Percentiles rank a stretch among this genome's conserved stretches.
These are phyloP conservation scores for Beauveria medogensis DNA, from an alignment of 2,329 filamentous ascomycete genomes.

Conservation along the genomic window DNA sequence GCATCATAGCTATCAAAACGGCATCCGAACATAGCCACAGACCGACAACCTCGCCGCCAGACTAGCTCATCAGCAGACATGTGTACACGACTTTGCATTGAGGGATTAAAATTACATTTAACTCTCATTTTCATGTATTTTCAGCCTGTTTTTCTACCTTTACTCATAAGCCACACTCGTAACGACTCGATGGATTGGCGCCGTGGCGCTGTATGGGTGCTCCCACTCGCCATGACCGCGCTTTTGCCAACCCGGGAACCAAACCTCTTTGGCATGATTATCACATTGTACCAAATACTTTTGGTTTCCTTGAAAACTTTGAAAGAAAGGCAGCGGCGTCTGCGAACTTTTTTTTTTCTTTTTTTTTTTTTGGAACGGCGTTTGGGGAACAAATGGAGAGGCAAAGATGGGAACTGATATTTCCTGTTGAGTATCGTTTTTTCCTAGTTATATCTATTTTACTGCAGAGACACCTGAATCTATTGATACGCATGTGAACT, in stretches of 20 bases:
- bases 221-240: background rate
- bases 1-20: slow-evolving; percentile 18
- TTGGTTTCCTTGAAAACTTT: background rate
- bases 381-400: slow-evolving; percentile 23
- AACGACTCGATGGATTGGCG: background rate
- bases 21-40: slow-evolving; percentile 13
- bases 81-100: slow-evolving; percentile 9
- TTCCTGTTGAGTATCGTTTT: background rate
- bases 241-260: background rate
- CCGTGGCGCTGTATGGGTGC: background rate
- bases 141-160: slow-evolving; percentile 2
- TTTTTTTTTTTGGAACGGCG: slow-evolving; percentile 21
- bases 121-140: background rate
- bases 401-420: slow-evolving; percentile 18
- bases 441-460: slow-evolving; percentile 8
- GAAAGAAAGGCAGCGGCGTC: slow-evolving; percentile 15
- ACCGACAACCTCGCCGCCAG: background rate
- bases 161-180: background rate
- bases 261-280: background rate
- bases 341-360: background rate
- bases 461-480: slow-evolving; percentile 13
- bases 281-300: background rate
- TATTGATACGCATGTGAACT: background rate
- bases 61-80: slow-evolving; percentile 15
- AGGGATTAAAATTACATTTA: slow-evolving; percentile 3